Evolutionary conservation across 768 basidiomycete species (phyloP).

Genomic region (Psilocybe subaeruginosa): DNA sequence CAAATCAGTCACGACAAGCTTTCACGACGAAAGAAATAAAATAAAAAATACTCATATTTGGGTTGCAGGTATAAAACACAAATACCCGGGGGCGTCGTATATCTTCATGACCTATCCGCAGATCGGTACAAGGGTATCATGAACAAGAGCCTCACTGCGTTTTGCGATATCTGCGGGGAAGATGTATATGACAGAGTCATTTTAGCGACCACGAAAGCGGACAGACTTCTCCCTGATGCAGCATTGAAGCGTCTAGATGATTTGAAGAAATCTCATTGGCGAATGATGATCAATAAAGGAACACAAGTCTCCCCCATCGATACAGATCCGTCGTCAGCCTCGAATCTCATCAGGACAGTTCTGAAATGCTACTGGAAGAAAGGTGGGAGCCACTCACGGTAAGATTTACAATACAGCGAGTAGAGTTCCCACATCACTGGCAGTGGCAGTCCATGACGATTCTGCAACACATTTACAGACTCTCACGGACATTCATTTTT

Average conservation of each 20-base stretch:
- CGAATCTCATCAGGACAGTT: neutral
- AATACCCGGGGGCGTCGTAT: constrained; percentile 7
- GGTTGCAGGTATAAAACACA: neutral
- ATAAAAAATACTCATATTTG: neutral
- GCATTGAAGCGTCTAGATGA: neutral
- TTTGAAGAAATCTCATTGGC: constrained; percentile 5
- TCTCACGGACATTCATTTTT: no score
- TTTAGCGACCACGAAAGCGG: constrained; percentile 8
- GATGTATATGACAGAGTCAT: constrained; percentile 1
- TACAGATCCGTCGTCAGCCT: neutral
- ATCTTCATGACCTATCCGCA: constrained; percentile 5
- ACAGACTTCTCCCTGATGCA: neutral
- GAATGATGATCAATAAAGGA: neutral
- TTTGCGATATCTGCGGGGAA: neutral
- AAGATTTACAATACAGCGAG: no score
- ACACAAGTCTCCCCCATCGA: neutral
- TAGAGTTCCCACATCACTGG: no score
- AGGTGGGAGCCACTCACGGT: no score
- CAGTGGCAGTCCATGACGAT: no score
- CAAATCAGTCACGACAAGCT: neutral
- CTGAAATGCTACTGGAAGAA: neutral
- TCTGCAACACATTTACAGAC: no score
- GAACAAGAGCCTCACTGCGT: neutral
- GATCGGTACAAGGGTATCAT: neutral
- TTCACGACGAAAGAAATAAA: no score